Evolutionary conservation across 805 yeast species (phyloP).

Genomic region (Yarrowia divulgata): DNA sequence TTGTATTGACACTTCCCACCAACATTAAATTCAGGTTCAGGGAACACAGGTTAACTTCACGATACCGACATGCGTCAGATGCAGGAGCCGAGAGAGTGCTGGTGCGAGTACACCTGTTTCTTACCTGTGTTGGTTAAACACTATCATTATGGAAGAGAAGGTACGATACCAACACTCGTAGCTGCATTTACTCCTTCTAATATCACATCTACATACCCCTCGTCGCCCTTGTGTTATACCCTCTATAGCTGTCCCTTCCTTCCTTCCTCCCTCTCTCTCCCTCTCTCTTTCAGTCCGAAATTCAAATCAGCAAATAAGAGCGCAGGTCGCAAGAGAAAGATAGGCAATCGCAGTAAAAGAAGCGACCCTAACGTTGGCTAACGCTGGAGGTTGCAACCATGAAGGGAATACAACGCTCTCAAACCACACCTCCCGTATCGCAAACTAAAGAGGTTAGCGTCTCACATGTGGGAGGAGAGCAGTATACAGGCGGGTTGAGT

Average conservation of each 20-base stretch:
- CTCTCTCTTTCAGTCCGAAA: conserved; percentile 3
- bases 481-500: too few relatives aligned
- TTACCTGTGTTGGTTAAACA: neutral
- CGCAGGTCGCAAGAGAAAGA: conserved; percentile 9
- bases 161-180: too few relatives aligned
- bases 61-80: conserved; percentile 8
- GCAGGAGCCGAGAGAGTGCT: neutral
- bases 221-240: neutral
- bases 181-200: neutral
- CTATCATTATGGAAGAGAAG: too few relatives aligned
- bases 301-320: conserved; percentile 18
- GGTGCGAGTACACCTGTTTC: neutral
- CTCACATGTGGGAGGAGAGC: neutral
- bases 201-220: neutral
- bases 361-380: neutral
- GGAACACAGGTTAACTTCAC: neutral
- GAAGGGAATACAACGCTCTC: conserved; percentile 1
- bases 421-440: neutral
- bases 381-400: neutral
- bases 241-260: neutral
- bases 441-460: conserved; percentile 4
- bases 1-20: too few relatives aligned
- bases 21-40: too few relatives aligned
- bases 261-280: neutral
- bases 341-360: neutral